Evolutionary conservation across 495 filamentous ascomycete genomes (phyloP).

Genomic region (Sphaerosporella brunnea): DNA sequence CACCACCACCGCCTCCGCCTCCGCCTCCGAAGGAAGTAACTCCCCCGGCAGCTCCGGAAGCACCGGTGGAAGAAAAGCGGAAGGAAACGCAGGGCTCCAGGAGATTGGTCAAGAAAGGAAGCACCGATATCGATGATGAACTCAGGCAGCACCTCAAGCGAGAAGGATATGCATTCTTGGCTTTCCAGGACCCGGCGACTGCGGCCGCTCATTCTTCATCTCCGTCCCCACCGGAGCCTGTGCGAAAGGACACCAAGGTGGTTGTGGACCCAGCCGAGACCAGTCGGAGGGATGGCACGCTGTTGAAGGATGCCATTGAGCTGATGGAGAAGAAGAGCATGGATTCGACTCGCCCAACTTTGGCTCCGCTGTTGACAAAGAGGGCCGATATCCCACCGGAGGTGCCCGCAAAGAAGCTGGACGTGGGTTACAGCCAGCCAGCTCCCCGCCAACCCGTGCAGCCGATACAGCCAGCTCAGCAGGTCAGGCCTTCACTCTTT

Average conservation of each 20-base stretch:
- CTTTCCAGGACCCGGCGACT: not conserved
- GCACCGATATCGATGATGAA: conserved; percentile 7
- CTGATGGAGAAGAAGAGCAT: not conserved
- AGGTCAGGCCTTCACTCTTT: not conserved
- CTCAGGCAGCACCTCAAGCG: conserved; percentile 5
- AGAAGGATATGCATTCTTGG: conserved; percentile 5
- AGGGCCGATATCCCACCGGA: too few relatives aligned
- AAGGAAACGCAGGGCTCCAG: not conserved
- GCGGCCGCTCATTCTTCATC: not conserved
- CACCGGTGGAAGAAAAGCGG: not conserved
- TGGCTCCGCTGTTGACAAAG: too few relatives aligned
- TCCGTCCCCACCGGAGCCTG: not conserved
- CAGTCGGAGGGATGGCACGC: not conserved
- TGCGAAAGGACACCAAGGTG: not conserved
- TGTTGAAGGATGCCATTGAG: conserved; percentile 2
- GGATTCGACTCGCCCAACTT: not conserved
- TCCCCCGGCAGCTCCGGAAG: not conserved
- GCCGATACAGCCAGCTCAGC: not conserved
- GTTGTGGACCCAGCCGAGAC: not conserved
- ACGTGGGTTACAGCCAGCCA: too few relatives aligned
- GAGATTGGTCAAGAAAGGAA: not conserved
- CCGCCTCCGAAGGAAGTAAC: not conserved
- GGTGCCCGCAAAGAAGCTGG: not conserved
- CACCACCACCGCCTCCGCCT: not conserved
- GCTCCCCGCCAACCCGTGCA: not conserved